Evolutionary conservation across 805 yeast species (phyloP).

Genomic region (Danielozyma ontarioensis): DNA sequence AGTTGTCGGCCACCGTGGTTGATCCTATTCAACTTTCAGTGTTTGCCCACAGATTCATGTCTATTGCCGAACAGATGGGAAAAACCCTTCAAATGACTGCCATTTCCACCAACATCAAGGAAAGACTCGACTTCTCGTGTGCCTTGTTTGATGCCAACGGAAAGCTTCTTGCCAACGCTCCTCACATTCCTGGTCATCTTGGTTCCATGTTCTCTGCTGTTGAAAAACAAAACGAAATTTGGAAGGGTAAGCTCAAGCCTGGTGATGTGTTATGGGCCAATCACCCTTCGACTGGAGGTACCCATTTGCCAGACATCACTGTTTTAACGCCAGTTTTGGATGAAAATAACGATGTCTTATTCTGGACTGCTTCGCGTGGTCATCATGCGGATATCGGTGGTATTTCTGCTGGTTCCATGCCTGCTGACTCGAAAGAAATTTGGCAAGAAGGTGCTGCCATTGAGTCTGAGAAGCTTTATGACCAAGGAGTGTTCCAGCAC

Average conservation of each 20-base stretch:
- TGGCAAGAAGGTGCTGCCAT: constrained; percentile 92
- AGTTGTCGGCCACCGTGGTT: not conserved
- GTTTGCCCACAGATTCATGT: constrained; percentile 17
- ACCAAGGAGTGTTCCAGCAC: constrained; percentile 69
- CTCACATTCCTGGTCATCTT: constrained; percentile 41
- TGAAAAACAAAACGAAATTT: constrained; percentile 34
- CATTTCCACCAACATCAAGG: constrained; percentile 42
- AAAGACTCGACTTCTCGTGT: constrained; percentile 42
- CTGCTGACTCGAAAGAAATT: constrained; percentile 82
- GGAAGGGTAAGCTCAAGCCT: constrained; percentile 34
- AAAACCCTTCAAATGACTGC: constrained; percentile 40
- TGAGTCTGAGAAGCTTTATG: constrained; percentile 67
- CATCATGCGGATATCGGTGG: constrained; percentile 98
- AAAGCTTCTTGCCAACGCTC: constrained; percentile 43
- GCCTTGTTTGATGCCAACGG: constrained; percentile 39
- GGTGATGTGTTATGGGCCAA: constrained; percentile 42
- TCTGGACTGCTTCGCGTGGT: constrained; percentile 90
- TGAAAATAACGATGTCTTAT: constrained; percentile 47
- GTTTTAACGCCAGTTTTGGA: constrained; percentile 85
- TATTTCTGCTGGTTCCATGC: constrained; percentile 88
- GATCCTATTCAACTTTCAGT: constrained; percentile 15
- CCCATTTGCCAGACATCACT: constrained; percentile 57
- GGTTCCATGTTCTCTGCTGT: constrained; percentile 45
- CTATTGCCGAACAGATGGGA: constrained; percentile 36
- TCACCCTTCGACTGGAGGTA: constrained; percentile 40